These are phyloP conservation scores for Hanseniaspora hatyaiensis DNA, from an alignment of 805 yeast genomes.

Conservation along the genomic window DNA sequence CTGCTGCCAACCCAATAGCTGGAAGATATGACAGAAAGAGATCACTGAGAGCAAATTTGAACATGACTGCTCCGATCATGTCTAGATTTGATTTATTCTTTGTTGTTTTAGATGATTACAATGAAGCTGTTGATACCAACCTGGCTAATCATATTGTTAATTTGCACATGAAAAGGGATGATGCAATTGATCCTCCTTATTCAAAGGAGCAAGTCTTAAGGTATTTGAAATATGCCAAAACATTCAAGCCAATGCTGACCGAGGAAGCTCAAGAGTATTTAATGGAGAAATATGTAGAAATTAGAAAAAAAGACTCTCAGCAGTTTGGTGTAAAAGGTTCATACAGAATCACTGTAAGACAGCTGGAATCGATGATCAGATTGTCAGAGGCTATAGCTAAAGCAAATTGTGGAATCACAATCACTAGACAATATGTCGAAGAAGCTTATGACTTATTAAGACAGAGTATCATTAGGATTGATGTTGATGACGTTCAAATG, in stretches of 20 bases:
- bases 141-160: slow-evolving; percentile 88
- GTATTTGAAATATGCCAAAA: slow-evolving; percentile 81
- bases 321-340: slow-evolving; percentile 68
- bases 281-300: slow-evolving; percentile 69
- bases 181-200: slow-evolving; percentile 80
- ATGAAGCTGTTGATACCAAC: slow-evolving; percentile 78
- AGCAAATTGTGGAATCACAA: slow-evolving; percentile 85
- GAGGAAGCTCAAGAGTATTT: slow-evolving; percentile 66
- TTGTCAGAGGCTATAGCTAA: slow-evolving; percentile 92
- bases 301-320: slow-evolving; percentile 82
- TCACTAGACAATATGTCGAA: slow-evolving; percentile 72
- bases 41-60: slow-evolving; percentile 72
- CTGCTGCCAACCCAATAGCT: slow-evolving; percentile 98
- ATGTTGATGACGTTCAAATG: slow-evolving; percentile 80
- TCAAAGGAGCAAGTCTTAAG: slow-evolving; percentile 78
- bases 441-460: slow-evolving; percentile 85
- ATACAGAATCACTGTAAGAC: slow-evolving; percentile 93
- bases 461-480: slow-evolving; percentile 87
- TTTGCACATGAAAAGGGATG: slow-evolving; percentile 81
- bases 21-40: slow-evolving; percentile 86
- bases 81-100: slow-evolving; percentile 93
- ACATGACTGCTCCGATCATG: slow-evolving; percentile 98
- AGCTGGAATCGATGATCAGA: slow-evolving; percentile 85
- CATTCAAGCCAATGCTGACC: slow-evolving; percentile 82
- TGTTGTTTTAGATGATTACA: slow-evolving; percentile 88